phyloP scores from a whole-genome alignment of 148 eudicot species.

The Rhododendron henanense region DNA sequence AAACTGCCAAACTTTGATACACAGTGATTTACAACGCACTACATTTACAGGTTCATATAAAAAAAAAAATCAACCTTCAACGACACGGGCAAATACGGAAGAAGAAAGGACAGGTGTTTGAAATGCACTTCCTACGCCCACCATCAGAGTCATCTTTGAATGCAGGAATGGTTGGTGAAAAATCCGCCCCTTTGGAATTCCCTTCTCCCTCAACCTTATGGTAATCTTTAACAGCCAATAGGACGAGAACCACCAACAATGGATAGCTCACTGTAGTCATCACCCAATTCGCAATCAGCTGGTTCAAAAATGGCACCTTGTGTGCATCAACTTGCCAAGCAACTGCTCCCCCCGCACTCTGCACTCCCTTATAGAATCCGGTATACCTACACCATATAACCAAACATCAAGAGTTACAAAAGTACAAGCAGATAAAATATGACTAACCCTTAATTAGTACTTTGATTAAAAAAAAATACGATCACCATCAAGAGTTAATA shows the following conservation, averaged over 20 bases:
- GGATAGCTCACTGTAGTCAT: conserved; percentile 79
- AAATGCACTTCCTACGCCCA: conserved; percentile 22
- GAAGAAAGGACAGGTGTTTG: neutral
- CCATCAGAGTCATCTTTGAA: conserved; percentile 18
- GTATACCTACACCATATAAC: conserved; percentile 52
- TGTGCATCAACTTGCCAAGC: conserved; percentile 93
- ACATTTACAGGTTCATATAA: conserved; percentile 5
- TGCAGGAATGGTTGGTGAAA: conserved; percentile 11
- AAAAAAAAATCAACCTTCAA: neutral
- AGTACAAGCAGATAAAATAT: neutral
- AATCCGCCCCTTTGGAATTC: neutral
- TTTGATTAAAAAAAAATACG: neutral
- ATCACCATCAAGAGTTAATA: neutral
- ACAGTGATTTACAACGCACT: neutral
- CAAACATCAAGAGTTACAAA: neutral
- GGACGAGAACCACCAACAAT: conserved; percentile 51
- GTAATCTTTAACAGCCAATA: conserved; percentile 75
- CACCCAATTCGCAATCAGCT: conserved; percentile 69
- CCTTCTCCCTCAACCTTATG: conserved; percentile 18
- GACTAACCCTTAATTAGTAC: too few relatives aligned
- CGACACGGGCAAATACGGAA: neutral
- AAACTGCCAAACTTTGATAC: neutral
- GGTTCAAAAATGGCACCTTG: conserved; percentile 50
- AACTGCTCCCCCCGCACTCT: conserved; percentile 93
- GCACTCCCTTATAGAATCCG: conserved; percentile 95